phyloP scores from a whole-genome alignment of 1,284 basidiomycete species.

The Stygiomarasmius scandens region DNA sequence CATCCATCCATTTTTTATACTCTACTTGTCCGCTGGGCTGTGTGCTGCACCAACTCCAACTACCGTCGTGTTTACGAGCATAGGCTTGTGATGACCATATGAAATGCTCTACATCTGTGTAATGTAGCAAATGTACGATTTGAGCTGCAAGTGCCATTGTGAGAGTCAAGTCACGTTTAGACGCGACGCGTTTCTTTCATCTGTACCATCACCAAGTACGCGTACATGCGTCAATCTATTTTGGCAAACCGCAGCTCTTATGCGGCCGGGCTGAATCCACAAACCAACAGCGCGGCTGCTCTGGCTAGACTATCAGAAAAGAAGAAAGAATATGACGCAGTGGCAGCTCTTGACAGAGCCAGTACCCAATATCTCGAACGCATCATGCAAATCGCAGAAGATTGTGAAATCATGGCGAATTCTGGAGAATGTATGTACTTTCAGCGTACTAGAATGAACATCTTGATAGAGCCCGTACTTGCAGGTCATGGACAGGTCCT shows the following conservation, averaged over 20 bases:
- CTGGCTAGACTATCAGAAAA: constrained; percentile 66
- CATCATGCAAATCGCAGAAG: constrained; percentile 67
- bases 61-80: background rate
- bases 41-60: background rate
- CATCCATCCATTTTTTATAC: background rate
- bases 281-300: constrained; percentile 50
- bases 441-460: constrained; percentile 4
- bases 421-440: constrained; percentile 61
- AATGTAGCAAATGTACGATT: background rate
- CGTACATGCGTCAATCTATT: constrained; percentile 49
- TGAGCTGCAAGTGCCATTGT: background rate
- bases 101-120: background rate
- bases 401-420: constrained; percentile 75
- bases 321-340: constrained; percentile 78
- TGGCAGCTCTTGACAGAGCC: constrained; percentile 69
- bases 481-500: constrained; percentile 75
- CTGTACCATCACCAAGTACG: background rate
- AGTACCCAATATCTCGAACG: constrained; percentile 65
- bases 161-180: too few species aligned
- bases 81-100: background rate
- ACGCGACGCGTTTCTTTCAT: background rate
- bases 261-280: constrained; percentile 34
- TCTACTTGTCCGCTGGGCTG: background rate
- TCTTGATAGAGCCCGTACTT: constrained; percentile 11
- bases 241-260: constrained; percentile 55